These are phyloP conservation scores for Coriolopsis trogii DNA, from an alignment of 1,284 basidiomycete genomes.

Conservation along the genomic window DNA sequence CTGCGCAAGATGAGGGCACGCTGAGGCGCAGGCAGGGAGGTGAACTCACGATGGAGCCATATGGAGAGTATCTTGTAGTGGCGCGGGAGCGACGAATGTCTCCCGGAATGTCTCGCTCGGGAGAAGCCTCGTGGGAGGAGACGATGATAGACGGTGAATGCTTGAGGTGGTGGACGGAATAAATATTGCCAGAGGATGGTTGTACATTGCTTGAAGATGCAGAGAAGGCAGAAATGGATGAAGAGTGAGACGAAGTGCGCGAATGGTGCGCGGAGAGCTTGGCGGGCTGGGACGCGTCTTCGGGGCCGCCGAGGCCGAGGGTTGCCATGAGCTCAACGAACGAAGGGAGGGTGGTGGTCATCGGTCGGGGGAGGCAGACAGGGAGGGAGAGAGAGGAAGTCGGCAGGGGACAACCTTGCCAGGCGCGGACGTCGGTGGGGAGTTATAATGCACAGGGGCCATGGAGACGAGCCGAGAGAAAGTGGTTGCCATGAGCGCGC, in stretches of 20 bases:
- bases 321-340: slow-evolving; percentile 84
- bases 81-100: slow-evolving; percentile 33
- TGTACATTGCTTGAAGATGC: slow-evolving; percentile 31
- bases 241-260: slow-evolving; percentile 43
- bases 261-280: slow-evolving; percentile 28
- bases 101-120: slow-evolving; percentile 26
- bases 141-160: slow-evolving; percentile 24
- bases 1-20: slow-evolving; percentile 16
- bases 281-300: slow-evolving; percentile 31
- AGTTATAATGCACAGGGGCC: slow-evolving; percentile 33
- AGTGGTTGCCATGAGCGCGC: slow-evolving; percentile 34
- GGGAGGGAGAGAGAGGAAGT: slow-evolving; percentile 9
- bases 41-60: slow-evolving; percentile 56
- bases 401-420: slow-evolving; percentile 35
- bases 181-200: slow-evolving; percentile 26
- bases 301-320: slow-evolving; percentile 61
- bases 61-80: slow-evolving; percentile 62
- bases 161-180: slow-evolving; percentile 11
- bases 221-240: slow-evolving; percentile 36
- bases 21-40: slow-evolving; percentile 7
- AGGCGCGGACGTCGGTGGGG: slow-evolving; percentile 26
- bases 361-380: slow-evolving; percentile 30
- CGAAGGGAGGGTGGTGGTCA: slow-evolving; percentile 78
- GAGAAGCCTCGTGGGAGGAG: slow-evolving; percentile 21
- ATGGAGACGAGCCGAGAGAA: slow-evolving; percentile 35